Percentiles rank a stretch among this genome's conserved stretches.
These are phyloP conservation scores for Podospora pseudocomata DNA, from an alignment of 495 filamentous ascomycete species.

Conservation along the genomic window DNA sequence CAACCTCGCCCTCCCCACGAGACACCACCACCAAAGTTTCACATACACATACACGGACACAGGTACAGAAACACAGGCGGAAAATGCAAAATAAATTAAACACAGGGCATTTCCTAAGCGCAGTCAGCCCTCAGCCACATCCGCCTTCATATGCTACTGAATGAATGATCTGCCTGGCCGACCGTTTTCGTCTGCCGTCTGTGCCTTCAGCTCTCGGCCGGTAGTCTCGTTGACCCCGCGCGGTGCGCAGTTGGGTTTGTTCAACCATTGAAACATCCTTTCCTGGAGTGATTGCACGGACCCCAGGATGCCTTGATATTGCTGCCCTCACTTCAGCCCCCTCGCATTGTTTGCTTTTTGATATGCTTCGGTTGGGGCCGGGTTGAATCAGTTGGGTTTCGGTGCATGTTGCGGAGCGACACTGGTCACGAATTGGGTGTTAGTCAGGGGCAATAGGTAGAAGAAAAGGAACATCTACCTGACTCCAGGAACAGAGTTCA, in stretches of 20 bases:
- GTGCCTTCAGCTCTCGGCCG: background rate
- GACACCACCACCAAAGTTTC: background rate
- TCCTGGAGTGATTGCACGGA: background rate
- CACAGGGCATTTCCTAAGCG: background rate
- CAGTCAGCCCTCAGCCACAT: conserved; percentile 2
- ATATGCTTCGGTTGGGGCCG: background rate
- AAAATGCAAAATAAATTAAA: background rate
- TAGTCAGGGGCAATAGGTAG: background rate
- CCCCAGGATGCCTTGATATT: background rate
- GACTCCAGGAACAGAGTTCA: too few species aligned
- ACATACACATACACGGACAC: background rate
- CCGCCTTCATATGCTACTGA: conserved; percentile 4
- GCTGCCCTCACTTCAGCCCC: background rate
- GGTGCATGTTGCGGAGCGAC: too few species aligned
- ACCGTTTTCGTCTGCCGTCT: background rate
- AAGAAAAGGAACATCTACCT: background rate
- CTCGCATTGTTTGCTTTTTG: background rate
- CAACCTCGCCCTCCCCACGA: background rate
- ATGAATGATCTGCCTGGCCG: background rate
- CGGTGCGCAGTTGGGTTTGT: background rate
- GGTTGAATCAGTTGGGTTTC: background rate
- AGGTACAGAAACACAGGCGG: background rate
- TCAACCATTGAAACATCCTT: background rate
- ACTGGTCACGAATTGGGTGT: background rate
- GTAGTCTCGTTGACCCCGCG: background rate